Percentiles rank a stretch among this genome's conserved stretches.
Evolutionary conservation across 495 filamentous ascomycete species (phyloP).

Genomic region (Paragyromitra xinjiangensis): DNA sequence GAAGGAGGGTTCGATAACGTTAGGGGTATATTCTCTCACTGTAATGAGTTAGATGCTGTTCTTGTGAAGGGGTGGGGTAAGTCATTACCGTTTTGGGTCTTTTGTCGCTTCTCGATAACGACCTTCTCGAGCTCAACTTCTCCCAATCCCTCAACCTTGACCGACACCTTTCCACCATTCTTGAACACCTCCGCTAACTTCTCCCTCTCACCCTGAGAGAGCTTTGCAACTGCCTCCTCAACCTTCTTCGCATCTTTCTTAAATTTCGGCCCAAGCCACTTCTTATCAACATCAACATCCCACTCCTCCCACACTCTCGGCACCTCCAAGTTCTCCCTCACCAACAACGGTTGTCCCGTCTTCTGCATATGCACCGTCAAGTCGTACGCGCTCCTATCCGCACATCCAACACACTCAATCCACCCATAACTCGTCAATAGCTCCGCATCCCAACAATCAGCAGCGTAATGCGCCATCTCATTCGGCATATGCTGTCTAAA

Average conservation of each 20-base stretch:
- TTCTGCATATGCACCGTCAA: constrained; percentile 71
- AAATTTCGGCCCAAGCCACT: constrained; percentile 72
- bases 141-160: constrained; percentile 67
- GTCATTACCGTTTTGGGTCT: constrained; percentile 61
- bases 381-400: constrained; percentile 74
- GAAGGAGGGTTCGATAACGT: constrained; percentile 77
- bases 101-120: constrained; percentile 67
- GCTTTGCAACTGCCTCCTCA: constrained; percentile 66
- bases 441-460: constrained; percentile 77
- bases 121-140: constrained; percentile 69
- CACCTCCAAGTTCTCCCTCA: constrained; percentile 67
- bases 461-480: constrained; percentile 77
- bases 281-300: constrained; percentile 70
- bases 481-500: constrained; percentile 78
- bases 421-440: constrained; percentile 72
- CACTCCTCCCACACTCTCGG: constrained; percentile 69
- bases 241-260: constrained; percentile 70
- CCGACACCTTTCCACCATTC: constrained; percentile 64
- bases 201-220: constrained; percentile 67
- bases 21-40: constrained; percentile 70
- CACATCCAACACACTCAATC: constrained; percentile 77
- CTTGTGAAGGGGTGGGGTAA: not conserved
- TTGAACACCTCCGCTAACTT: constrained; percentile 64
- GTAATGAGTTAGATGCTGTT: not conserved
- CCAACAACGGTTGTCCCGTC: constrained; percentile 68